Percentiles rank a stretch among this genome's conserved stretches.
These are phyloP conservation scores for Trichoderma polysporum DNA, from an alignment of 2,329 filamentous ascomycete genomes.

Conservation along the genomic window DNA sequence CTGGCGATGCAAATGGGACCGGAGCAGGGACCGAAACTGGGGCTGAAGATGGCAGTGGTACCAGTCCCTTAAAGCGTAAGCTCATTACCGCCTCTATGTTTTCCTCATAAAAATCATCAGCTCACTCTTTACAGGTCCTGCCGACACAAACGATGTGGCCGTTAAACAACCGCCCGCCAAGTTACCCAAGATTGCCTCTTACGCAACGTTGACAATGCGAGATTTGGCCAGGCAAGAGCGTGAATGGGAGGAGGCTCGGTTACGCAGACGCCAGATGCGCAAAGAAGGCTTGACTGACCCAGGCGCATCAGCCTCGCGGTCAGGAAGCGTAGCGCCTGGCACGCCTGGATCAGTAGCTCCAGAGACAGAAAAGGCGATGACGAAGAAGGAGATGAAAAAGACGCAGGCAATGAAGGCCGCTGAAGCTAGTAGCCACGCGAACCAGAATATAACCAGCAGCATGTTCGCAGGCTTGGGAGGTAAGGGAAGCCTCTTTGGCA, in stretches of 20 bases:
- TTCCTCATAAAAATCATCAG: not conserved
- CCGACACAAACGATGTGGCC: constrained; percentile 34
- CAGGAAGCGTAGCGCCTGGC: constrained; percentile 57
- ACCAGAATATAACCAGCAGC: constrained; percentile 79
- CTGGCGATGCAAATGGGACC: constrained; percentile 35
- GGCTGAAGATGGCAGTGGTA: constrained; percentile 53
- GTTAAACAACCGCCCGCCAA: constrained; percentile 45
- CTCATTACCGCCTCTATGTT: constrained; percentile 1
- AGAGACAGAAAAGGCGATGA: constrained; percentile 66
- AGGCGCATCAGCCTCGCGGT: constrained; percentile 47
- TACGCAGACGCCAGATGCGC: constrained; percentile 66
- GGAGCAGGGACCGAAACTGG: constrained; percentile 41
- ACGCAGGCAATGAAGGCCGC: constrained; percentile 73
- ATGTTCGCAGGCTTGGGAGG: constrained; percentile 67
- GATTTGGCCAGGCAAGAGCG: constrained; percentile 65
- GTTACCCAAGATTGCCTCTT: constrained; percentile 51
- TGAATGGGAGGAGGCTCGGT: constrained; percentile 69
- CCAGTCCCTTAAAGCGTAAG: constrained; percentile 62
- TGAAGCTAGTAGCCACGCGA: constrained; percentile 75
- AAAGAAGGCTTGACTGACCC: constrained; percentile 56
- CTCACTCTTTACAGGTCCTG: constrained; percentile 37
- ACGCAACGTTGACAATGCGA: constrained; percentile 55
- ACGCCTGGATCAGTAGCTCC: constrained; percentile 64
- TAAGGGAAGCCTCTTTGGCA: constrained; percentile 55
- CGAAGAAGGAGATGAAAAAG: constrained; percentile 83